Conservation (phyloP, 2,329 filamentous ascomycete species). For the Fusarium sp. region DNA sequence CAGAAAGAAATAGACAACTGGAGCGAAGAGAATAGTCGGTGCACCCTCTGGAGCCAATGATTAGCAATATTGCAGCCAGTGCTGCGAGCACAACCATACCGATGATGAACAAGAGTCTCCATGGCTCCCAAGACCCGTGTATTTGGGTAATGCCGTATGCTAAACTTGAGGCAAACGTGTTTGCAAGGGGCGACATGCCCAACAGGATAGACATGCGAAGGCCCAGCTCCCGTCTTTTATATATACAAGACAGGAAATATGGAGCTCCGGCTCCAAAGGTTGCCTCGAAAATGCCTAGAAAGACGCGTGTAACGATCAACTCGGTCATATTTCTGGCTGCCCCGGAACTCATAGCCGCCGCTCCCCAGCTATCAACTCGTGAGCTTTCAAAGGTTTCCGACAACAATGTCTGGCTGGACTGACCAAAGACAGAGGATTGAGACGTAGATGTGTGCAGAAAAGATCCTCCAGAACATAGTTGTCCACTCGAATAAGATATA, state of each 20-base stretch:
- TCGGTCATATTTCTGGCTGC: conserved; percentile 12
- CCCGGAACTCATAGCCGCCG: conserved; percentile 35
- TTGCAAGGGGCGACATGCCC: conserved; percentile 31
- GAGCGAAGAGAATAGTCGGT: conserved; percentile 13
- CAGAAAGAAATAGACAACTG: conserved; percentile 29
- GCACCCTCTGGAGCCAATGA: background rate
- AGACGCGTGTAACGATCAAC: conserved; percentile 13
- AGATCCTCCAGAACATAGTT: conserved; percentile 36
- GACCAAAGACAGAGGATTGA: conserved; percentile 26
- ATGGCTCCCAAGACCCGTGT: conserved; percentile 12
- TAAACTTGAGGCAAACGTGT: conserved; percentile 24
- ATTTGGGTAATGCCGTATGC: conserved; percentile 34
- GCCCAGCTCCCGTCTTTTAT: conserved; percentile 25
- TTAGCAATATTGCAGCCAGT: fast-evolving
- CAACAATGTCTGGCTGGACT: background rate
- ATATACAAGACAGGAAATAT: conserved; percentile 30
- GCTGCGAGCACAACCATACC: fast-evolving
- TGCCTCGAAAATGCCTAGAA: conserved; percentile 33
- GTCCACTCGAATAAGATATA: conserved; percentile 40
- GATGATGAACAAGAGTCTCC: conserved; percentile 18
- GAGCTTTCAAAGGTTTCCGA: too few relatives aligned
- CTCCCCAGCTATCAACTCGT: conserved; percentile 23
- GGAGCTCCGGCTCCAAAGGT: conserved; percentile 36
- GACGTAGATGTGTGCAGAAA: conserved; percentile 32
- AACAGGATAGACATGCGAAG: conserved; percentile 21